phyloP scores from a whole-genome alignment of 1,139 yeast genomes.

The Hanseniaspora gamundiae region DNA sequence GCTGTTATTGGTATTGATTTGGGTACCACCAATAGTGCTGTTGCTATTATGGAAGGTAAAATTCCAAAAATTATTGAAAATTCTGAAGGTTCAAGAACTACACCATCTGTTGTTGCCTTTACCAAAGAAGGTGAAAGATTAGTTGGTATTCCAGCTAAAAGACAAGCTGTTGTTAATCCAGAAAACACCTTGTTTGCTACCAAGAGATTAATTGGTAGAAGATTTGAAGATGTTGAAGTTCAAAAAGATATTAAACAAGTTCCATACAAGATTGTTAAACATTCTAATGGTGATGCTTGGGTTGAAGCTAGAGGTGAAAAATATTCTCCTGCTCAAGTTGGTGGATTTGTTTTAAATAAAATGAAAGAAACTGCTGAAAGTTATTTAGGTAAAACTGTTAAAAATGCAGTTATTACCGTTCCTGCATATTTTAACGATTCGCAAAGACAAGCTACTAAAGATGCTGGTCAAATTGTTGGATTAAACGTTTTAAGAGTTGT shows the following conservation, averaged over 20 bases:
- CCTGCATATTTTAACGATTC: slow-evolving; percentile 98
- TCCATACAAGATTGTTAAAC: slow-evolving; percentile 94
- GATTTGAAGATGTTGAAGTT: slow-evolving; percentile 91
- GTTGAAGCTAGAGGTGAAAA: slow-evolving; percentile 89
- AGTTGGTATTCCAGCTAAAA: slow-evolving; percentile 97
- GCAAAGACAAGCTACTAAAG: slow-evolving; percentile 97
- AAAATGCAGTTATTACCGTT: slow-evolving; percentile 91
- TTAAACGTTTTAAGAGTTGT: slow-evolving; percentile 93
- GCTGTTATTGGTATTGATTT: slow-evolving; percentile 96
- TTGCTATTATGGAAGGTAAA: slow-evolving; percentile 96
- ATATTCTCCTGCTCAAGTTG: slow-evolving; percentile 94
- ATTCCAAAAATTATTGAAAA: slow-evolving; percentile 93
- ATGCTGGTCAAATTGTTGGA: slow-evolving; percentile 97
- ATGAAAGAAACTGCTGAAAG: slow-evolving; percentile 91
- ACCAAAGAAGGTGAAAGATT: slow-evolving; percentile 91
- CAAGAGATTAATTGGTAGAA: slow-evolving; percentile 96
- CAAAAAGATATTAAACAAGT: slow-evolving; percentile 95
- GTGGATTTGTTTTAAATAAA: slow-evolving; percentile 93
- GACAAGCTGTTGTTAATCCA: slow-evolving; percentile 98
- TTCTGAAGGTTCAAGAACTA: slow-evolving; percentile 98
- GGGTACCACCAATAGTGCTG: slow-evolving; percentile 99
- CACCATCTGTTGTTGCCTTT: slow-evolving; percentile 97
- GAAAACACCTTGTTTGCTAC: slow-evolving; percentile 97
- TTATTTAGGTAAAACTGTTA: slow-evolving; percentile 71
- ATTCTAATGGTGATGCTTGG: slow-evolving; percentile 98